phyloP scores from a whole-genome alignment of 2,329 filamentous ascomycete genomes.

The Knufia fluminis region DNA sequence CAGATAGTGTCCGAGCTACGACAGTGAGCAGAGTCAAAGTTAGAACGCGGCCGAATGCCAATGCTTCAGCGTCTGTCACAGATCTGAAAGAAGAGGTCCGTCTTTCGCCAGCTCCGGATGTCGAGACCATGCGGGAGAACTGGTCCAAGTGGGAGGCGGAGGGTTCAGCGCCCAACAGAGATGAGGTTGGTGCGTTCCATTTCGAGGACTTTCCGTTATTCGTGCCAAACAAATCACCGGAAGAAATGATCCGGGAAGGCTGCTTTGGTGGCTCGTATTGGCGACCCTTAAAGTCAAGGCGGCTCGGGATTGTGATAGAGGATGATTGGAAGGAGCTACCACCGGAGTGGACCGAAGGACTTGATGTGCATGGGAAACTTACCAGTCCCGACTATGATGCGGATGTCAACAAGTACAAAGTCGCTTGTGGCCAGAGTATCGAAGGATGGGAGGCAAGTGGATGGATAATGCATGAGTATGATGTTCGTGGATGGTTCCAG shows the following conservation, averaged over 20 bases:
- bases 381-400: conserved; percentile 36
- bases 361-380: conserved; percentile 33
- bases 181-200: conserved; percentile 36
- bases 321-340: conserved; percentile 43
- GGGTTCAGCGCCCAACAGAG: conserved; percentile 34
- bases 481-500: conserved; percentile 49
- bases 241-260: conserved; percentile 44
- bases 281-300: conserved; percentile 38
- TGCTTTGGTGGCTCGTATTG: conserved; percentile 46
- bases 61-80: conserved; percentile 9
- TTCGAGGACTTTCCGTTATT: conserved; percentile 39
- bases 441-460: conserved; percentile 48
- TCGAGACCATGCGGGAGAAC: conserved; percentile 23
- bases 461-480: conserved; percentile 46
- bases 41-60: background rate
- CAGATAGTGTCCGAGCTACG: conserved; percentile 7
- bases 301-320: conserved; percentile 33
- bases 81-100: background rate
- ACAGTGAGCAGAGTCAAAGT: background rate
- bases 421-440: conserved; percentile 45
- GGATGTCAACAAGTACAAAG: conserved; percentile 45
- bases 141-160: conserved; percentile 39
- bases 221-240: conserved; percentile 45
- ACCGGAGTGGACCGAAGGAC: conserved; percentile 33
- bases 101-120: conserved; percentile 19